Percentiles rank a stretch among this genome's conserved stretches.
Evolutionary conservation across 2,329 filamentous ascomycete species (phyloP).

Genomic region (Bertia moriformis): DNA sequence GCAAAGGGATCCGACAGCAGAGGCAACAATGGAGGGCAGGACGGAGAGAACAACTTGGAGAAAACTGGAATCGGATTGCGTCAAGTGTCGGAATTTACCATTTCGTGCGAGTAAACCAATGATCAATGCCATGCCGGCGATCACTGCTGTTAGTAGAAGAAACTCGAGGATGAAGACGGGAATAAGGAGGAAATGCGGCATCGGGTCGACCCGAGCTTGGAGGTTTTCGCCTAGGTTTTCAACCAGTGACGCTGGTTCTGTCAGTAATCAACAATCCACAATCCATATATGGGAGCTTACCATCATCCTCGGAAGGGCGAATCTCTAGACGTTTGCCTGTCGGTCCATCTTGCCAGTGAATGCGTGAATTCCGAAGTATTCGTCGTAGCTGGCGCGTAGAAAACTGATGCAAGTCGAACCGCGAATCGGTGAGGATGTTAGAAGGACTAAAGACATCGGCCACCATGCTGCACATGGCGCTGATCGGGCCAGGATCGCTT

Average conservation of each 20-base stretch:
- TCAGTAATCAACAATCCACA: no score
- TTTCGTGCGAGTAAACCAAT: background rate
- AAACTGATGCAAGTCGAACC: background rate
- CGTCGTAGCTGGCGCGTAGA: background rate
- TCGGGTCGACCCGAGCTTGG: background rate
- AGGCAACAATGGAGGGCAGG: background rate
- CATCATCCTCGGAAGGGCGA: background rate
- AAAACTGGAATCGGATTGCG: background rate
- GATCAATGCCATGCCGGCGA: background rate
- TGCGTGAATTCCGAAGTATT: background rate
- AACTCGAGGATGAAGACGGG: conserved; percentile 1
- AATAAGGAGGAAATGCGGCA: conserved; percentile 1
- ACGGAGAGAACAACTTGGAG: background rate
- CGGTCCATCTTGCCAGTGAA: background rate
- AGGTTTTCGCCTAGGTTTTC: background rate
- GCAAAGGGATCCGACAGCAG: background rate
- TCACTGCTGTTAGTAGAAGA: background rate
- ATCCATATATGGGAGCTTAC: background rate
- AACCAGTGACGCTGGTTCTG: no score
- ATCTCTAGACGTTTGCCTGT: background rate
- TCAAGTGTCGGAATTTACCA: background rate
- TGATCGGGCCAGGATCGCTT: background rate
- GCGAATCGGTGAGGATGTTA: background rate
- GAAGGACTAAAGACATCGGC: background rate
- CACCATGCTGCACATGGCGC: background rate